A percentile compares a stretch with the other conserved stretches of the same genome.
These are phyloP conservation scores for Xerocomellus dryophilus DNA, from an alignment of 768 basidiomycete genomes.

Conservation along the genomic window DNA sequence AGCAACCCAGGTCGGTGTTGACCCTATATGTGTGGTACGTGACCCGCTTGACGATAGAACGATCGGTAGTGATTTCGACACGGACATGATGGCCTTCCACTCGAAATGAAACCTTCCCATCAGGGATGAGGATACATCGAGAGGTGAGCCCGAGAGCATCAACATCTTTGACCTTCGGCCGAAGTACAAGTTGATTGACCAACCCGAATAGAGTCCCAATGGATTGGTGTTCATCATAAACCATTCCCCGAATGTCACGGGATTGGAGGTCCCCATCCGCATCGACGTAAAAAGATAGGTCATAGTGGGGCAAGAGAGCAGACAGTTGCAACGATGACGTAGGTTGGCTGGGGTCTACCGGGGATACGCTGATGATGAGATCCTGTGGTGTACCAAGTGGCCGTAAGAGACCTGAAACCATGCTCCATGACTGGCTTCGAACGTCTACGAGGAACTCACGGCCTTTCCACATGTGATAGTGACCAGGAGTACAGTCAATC, in stretches of 20 bases:
- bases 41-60: neutral
- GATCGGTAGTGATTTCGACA: constrained; percentile 8
- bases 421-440: constrained; percentile 23
- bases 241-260: constrained; percentile 33
- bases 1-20: constrained; percentile 28
- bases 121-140: constrained; percentile 38
- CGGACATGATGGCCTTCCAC: constrained; percentile 13
- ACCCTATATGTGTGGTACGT: constrained; percentile 30
- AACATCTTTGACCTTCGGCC: constrained; percentile 14
- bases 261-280: constrained; percentile 7
- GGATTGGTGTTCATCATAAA: constrained; percentile 40
- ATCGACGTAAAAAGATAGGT: constrained; percentile 40
- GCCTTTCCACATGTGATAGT: constrained; percentile 5
- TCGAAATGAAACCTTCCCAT: constrained; percentile 24
- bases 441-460: constrained; percentile 22
- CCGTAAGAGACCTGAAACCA: constrained; percentile 12
- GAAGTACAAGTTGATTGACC: constrained; percentile 37
- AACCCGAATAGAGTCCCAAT: constrained; percentile 46
- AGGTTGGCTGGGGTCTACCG: neutral
- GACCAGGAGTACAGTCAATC: constrained; percentile 9
- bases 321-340: constrained; percentile 15
- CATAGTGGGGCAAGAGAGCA: constrained; percentile 38
- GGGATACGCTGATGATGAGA: constrained; percentile 17
- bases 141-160: neutral
- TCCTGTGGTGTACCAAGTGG: constrained; percentile 18